These are phyloP conservation scores for Alloascoidea hylecoeti DNA, from an alignment of 805 yeast genomes.

Conservation along the genomic window DNA sequence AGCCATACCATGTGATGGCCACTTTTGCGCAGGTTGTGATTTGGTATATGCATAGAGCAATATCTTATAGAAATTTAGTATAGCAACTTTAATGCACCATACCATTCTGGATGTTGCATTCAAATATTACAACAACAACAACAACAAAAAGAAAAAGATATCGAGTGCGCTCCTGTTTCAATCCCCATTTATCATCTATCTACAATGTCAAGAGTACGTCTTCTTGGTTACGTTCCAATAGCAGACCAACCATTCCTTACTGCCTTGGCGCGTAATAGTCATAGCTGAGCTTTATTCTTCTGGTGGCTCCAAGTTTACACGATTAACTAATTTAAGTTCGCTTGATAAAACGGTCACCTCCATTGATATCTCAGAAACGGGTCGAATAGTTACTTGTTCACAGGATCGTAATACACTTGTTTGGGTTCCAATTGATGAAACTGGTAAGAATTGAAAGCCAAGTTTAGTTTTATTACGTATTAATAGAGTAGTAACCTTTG, in stretches of 20 bases:
- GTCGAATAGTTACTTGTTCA: slow-evolving; percentile 89
- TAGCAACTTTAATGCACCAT: no score
- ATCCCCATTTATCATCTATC: no score
- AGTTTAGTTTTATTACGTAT: slow-evolving; percentile 86
- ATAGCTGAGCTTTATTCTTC: slow-evolving; percentile 60
- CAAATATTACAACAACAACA: no score
- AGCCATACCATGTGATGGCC: no score
- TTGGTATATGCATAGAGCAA: no score
- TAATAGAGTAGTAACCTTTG: slow-evolving; percentile 89
- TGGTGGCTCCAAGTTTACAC: slow-evolving; percentile 33
- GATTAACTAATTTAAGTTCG: slow-evolving; percentile 55
- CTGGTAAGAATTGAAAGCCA: slow-evolving; percentile 53
- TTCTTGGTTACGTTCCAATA: slow-evolving; percentile 72
- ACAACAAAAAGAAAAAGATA: no score
- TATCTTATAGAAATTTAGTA: no score
- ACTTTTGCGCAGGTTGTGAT: no score
- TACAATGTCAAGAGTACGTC: no score
- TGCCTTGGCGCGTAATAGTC: slow-evolving; percentile 72
- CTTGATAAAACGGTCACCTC: slow-evolving; percentile 94
- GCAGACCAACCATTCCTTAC: slow-evolving; percentile 80
- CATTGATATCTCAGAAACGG: slow-evolving; percentile 69
- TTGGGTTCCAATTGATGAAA: slow-evolving; percentile 66
- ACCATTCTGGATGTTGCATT: no score
- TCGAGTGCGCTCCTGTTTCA: no score
- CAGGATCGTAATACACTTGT: slow-evolving; percentile 97